These are phyloP conservation scores for Cymbopogon citratus DNA, from an alignment of 176 grass and related monocot genomes.

Conservation along the genomic window DNA sequence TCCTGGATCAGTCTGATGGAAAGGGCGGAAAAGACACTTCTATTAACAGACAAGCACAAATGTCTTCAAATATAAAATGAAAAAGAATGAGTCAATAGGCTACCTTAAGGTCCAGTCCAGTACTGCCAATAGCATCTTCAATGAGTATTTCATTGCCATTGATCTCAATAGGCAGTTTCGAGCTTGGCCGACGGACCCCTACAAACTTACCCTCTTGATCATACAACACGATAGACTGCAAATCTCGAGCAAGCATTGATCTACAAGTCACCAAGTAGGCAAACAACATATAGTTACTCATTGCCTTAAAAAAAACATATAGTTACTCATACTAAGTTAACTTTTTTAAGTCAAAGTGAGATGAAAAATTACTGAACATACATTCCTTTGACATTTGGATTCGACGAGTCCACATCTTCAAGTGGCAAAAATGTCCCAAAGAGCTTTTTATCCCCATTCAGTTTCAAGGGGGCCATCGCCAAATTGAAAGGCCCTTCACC, in stretches of 20 bases:
- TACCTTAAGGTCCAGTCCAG: conserved; percentile 91
- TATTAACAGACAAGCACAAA: neutral
- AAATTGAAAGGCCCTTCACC: conserved; percentile 92
- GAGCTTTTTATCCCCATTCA: conserved; percentile 79
- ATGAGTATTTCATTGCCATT: conserved; percentile 90
- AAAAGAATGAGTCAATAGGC: neutral
- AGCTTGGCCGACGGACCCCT: conserved; percentile 78
- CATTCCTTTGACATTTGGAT: conserved; percentile 82
- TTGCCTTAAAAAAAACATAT: neutral
- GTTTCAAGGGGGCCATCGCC: conserved; percentile 72
- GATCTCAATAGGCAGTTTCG: conserved; percentile 91
- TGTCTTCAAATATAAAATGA: neutral
- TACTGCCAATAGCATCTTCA: conserved; percentile 94
- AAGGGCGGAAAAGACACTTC: neutral
- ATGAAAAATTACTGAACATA: conserved; percentile 36
- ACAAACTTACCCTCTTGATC: conserved; percentile 99
- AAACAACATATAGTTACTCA: neutral
- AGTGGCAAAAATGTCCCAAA: conserved; percentile 82
- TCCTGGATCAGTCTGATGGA: conserved; percentile 83
- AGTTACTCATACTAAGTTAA: neutral
- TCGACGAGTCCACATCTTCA: conserved; percentile 53
- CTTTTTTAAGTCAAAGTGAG: neutral
- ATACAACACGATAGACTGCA: conserved; percentile 91
- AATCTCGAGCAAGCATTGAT: conserved; percentile 96
- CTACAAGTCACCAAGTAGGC: conserved; percentile 27